phyloP scores from a whole-genome alignment of 768 basidiomycete species.

The Trametes gibbosa region DNA sequence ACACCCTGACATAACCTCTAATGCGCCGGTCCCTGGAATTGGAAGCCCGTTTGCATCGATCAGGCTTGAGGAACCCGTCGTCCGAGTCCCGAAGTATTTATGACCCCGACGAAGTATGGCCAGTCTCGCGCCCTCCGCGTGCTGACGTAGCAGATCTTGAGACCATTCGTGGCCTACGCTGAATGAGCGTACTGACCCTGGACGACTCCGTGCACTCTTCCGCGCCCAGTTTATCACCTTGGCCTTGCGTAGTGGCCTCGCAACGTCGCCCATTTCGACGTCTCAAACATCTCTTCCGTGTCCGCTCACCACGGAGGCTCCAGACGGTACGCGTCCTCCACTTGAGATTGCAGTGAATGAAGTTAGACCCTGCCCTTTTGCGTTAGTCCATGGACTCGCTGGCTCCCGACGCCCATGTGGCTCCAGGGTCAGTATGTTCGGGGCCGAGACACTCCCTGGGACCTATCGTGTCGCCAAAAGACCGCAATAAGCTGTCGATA shows the following conservation, averaged over 20 bases:
- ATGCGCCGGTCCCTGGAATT: constrained; percentile 13
- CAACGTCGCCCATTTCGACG: neutral
- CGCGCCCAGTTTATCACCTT: neutral
- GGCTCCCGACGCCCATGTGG: constrained; percentile 1
- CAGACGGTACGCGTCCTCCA: neutral
- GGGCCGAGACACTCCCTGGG: neutral
- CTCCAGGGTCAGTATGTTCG: neutral
- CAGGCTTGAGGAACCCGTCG: neutral
- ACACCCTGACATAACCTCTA: constrained; percentile 18
- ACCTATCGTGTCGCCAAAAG: constrained; percentile 10
- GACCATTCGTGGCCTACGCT: neutral
- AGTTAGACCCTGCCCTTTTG: neutral
- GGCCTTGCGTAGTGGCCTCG: neutral
- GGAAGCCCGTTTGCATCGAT: constrained; percentile 19
- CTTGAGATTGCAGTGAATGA: neutral
- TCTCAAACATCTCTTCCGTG: neutral
- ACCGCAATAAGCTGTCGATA: constrained; percentile 18
- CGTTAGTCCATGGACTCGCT: neutral
- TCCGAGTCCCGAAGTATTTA: constrained; percentile 12
- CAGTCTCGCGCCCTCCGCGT: constrained; percentile 11
- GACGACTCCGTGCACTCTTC: neutral
- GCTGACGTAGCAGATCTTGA: constrained; percentile 14
- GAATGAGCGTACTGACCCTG: neutral
- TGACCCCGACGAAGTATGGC: constrained; percentile 13
- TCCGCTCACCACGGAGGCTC: neutral